These are phyloP conservation scores for Ehretia macrophylla DNA, from an alignment of 257 asterid genomes.

Conservation along the genomic window DNA sequence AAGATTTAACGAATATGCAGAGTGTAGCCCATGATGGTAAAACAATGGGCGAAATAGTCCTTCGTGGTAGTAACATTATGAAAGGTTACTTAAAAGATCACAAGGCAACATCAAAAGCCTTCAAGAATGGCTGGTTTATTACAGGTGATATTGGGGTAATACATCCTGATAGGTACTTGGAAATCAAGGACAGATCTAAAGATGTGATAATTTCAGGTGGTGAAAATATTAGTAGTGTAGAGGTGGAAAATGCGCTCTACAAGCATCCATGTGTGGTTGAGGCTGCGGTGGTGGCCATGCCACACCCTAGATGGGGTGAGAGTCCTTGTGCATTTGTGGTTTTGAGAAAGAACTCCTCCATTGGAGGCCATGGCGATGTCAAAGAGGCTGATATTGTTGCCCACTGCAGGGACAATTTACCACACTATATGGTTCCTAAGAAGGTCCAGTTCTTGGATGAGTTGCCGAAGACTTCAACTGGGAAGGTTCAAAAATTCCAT, in stretches of 20 bases:
- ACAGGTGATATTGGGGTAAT: conserved; percentile 87
- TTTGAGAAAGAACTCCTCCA: neutral
- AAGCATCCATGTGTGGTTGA: conserved; percentile 51
- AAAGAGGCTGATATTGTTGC: conserved; percentile 33
- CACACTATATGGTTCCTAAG: conserved; percentile 81
- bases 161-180: conserved; percentile 79
- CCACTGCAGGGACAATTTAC: conserved; percentile 59
- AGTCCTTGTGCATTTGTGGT: conserved; percentile 44
- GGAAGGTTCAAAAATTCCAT: conserved; percentile 62
- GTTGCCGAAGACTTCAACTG: conserved; percentile 68
- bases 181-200: conserved; percentile 78
- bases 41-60: conserved; percentile 67
- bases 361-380: neutral
- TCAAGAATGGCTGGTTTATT: conserved; percentile 64
- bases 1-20: conserved; percentile 47
- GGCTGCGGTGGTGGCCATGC: conserved; percentile 95
- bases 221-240: conserved; percentile 88
- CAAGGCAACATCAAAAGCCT: conserved; percentile 42
- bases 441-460: conserved; percentile 52
- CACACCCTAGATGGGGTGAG: conserved; percentile 78
- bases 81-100: conserved; percentile 73
- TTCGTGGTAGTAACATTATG: conserved; percentile 80
- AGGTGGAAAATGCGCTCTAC: conserved; percentile 61
- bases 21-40: conserved; percentile 64
- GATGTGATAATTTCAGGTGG: conserved; percentile 93